A percentile compares a stretch with the other conserved stretches of the same genome.
Evolutionary conservation across 2,329 filamentous ascomycete genomes (phyloP).

Genomic region (Ophiostoma pallidulum): DNA sequence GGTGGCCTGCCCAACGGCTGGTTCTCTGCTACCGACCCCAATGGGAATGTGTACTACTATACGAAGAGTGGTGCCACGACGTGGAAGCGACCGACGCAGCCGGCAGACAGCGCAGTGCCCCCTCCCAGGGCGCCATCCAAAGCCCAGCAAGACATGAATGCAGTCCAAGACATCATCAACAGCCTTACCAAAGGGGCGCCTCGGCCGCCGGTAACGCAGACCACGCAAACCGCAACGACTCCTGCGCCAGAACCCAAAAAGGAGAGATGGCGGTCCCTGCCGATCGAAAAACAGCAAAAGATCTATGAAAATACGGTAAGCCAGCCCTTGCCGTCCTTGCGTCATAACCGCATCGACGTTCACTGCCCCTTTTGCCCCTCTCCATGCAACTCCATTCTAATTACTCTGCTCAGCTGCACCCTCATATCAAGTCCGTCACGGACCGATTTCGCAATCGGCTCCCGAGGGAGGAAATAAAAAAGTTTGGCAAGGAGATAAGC

Average conservation of each 20-base stretch:
- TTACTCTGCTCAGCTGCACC: conserved; percentile 53
- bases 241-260: conserved; percentile 49
- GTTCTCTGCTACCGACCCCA: conserved; percentile 64
- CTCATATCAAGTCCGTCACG: conserved; percentile 74
- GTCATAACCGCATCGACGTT: no score
- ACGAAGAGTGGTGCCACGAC: conserved; percentile 66
- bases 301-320: conserved; percentile 88
- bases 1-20: conserved; percentile 68
- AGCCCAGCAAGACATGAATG: conserved; percentile 54
- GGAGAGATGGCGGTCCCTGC: conserved; percentile 61
- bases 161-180: conserved; percentile 76
- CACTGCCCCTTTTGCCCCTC: background rate
- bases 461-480: conserved; percentile 65
- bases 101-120: conserved; percentile 53
- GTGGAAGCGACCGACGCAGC: conserved; percentile 67
- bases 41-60: conserved; percentile 78
- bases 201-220: conserved; percentile 47
- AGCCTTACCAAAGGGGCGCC: conserved; percentile 64
- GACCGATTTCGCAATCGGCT: conserved; percentile 83
- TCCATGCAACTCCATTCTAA: background rate
- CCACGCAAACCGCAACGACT: conserved; percentile 51
- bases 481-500: conserved; percentile 56
- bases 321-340: no score
- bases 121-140: conserved; percentile 57
- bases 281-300: conserved; percentile 84